Conservation (phyloP, 192 early-diverging fungal genomes). For the Coemansia sp. region DNA sequence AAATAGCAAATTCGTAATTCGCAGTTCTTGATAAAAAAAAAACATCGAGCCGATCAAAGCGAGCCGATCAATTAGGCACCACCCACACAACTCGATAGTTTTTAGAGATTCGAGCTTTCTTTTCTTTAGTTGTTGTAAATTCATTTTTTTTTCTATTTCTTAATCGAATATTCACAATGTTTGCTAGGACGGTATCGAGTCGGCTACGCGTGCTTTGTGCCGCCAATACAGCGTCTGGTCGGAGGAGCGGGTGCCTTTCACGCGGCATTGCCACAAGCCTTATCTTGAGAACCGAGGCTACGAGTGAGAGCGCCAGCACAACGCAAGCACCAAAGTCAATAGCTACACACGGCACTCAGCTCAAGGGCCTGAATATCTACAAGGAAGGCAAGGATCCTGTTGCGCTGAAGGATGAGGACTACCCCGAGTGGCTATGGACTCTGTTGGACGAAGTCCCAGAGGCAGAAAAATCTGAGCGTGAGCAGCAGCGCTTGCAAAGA, state of each 20-base stretch:
- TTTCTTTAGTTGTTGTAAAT: background rate
- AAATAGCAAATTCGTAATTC: background rate
- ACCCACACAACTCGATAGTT: background rate
- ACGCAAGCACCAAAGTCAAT: slow-evolving; percentile 51
- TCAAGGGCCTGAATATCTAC: slow-evolving; percentile 88
- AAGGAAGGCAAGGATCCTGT: slow-evolving; percentile 85
- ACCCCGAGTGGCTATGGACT: slow-evolving; percentile 95
- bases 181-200: background rate
- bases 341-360: slow-evolving; percentile 72
- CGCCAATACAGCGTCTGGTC: background rate
- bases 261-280: background rate
- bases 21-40: background rate
- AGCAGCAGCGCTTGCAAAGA: slow-evolving; percentile 65
- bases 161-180: background rate
- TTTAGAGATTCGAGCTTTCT: background rate
- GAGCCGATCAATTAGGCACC: background rate
- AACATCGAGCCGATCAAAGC: background rate
- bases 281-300: slow-evolving; percentile 6
- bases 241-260: background rate
- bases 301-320: background rate
- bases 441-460: slow-evolving; percentile 62
- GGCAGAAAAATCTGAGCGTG: slow-evolving; percentile 48
- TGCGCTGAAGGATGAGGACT: slow-evolving; percentile 81
- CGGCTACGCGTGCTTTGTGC: background rate
- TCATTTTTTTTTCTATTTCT: background rate